These are phyloP conservation scores for Verticillium klebahnii DNA, from an alignment of 2,329 filamentous ascomycete genomes.

Conservation along the genomic window DNA sequence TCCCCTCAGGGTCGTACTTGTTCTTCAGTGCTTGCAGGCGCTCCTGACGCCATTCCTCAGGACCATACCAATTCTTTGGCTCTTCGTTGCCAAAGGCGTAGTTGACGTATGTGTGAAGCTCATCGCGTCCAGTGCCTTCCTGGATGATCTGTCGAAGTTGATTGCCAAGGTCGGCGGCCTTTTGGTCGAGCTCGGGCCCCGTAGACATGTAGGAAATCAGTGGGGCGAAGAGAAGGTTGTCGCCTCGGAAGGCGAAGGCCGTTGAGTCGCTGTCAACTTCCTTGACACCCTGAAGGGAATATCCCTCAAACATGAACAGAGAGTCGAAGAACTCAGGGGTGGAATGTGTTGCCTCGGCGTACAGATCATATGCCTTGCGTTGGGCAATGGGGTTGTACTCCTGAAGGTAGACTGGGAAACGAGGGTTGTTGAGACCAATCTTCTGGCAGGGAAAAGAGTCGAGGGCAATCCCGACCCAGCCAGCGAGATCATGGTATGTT, in stretches of 20 bases:
- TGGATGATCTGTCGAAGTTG: constrained; percentile 30
- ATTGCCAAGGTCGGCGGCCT: constrained; percentile 30
- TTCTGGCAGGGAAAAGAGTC: constrained; percentile 36
- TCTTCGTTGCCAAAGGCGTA: constrained; percentile 46
- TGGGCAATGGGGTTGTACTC: constrained; percentile 28
- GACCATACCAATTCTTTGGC: constrained; percentile 38
- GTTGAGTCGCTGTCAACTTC: constrained; percentile 26
- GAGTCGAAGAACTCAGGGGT: constrained; percentile 21
- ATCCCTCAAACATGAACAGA: constrained; percentile 53
- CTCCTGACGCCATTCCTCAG: constrained; percentile 41
- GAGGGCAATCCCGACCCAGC: constrained; percentile 34
- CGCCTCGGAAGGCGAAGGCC: constrained; percentile 40
- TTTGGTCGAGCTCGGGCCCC: constrained; percentile 23
- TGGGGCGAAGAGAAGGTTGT: constrained; percentile 35
- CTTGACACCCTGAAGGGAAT: constrained; percentile 40
- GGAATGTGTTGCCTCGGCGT: constrained; percentile 18
- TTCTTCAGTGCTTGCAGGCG: constrained; percentile 40
- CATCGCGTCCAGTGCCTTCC: constrained; percentile 23
- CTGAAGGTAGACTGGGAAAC: constrained; percentile 39
- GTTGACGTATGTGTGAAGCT: constrained; percentile 41
- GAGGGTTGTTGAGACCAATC: constrained; percentile 30
- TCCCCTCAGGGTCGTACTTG: constrained; percentile 40
- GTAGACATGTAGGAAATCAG: constrained; percentile 30
- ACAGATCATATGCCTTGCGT: constrained; percentile 24
- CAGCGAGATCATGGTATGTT: constrained; percentile 38